Evolutionary conservation across 1,284 basidiomycete species (phyloP), one percentile per base, ranked within the genome.

Genomic region (Neolentinus lepideus): DNA sequence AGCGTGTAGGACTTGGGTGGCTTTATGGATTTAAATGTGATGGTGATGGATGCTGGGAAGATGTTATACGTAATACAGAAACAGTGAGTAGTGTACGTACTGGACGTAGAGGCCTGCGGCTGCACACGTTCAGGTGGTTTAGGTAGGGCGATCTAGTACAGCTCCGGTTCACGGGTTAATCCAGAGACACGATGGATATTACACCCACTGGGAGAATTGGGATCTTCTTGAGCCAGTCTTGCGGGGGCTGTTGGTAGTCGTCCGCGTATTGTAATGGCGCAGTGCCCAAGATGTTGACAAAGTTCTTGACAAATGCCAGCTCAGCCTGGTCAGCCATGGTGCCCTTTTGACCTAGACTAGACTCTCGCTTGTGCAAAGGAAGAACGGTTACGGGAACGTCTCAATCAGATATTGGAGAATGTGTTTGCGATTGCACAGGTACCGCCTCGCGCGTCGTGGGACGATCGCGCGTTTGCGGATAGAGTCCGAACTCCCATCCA

Each of bases 21-120:
- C 67, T 96, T 96, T 64, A 86, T 75, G 43, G 90, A 94, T 72
- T 96, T 96, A 79, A 98, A 83, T 48, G 83, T 88, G 60, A 97
- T 69, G 47, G 74, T 75, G 63, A 94, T 73, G n/a, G 80, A 70
- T 56, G 76, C 81, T 82, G 69, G 27, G 31, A 31, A 31, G 29
- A 31, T 31, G 29, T 31, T 29, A 43, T 14, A 21, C 12, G 31
- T 8, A 31, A 21, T 51, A 27, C 51, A 45, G n/a, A 48, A 35
- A 55, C 47, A 25, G 24, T 10, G 48, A 21, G 35, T 45, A 31
- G 46, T 51, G 48, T 8, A 57, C 71, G 53, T 66, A 74, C 71
- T 74, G 61, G 72, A 68, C 3, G 73, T 66, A 3, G 68, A 63
- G 38, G 72, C 64, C 10, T 68, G 60, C 53, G 67, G 61, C 25